These are phyloP conservation scores for Phytophthora aleatoria DNA, from an alignment of 352 stramenopile genomes.

Conservation along the genomic window DNA sequence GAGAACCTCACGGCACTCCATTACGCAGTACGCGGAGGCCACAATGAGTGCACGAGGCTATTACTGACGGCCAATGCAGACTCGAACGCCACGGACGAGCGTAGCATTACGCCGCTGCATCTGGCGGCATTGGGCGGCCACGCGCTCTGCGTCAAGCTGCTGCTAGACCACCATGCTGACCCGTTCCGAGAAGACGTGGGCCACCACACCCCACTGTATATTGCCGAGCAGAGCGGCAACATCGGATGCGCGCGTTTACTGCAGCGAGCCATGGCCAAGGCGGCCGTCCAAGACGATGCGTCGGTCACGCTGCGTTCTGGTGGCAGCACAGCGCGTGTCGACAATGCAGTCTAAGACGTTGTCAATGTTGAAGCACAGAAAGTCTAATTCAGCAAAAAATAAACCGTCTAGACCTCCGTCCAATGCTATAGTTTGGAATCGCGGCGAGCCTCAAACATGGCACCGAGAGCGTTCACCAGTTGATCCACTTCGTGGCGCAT, in stretches of 20 bases:
- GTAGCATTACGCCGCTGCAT: slow-evolving; percentile 76
- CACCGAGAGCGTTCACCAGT: slow-evolving; percentile 57
- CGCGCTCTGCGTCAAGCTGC: slow-evolving; percentile 79
- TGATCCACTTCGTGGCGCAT: slow-evolving; percentile 81
- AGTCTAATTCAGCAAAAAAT: slow-evolving; percentile 30
- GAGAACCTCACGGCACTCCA: slow-evolving; percentile 87
- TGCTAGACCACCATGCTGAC: slow-evolving; percentile 80
- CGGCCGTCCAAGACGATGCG: slow-evolving; percentile 51
- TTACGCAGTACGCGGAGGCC: slow-evolving; percentile 71
- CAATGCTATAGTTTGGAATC: slow-evolving; percentile 42
- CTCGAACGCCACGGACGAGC: slow-evolving; percentile 76
- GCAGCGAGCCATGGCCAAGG: slow-evolving; percentile 82
- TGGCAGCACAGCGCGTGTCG: slow-evolving; percentile 47
- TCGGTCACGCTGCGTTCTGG: slow-evolving; percentile 68
- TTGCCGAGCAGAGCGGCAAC: slow-evolving; percentile 78
- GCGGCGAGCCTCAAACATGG: slow-evolving; percentile 43
- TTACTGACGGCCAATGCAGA: slow-evolving; percentile 65
- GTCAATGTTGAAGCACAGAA: slow-evolving; percentile 4
- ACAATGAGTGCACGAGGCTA: slow-evolving; percentile 80
- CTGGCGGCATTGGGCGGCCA: slow-evolving; percentile 72
- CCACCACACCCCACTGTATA: slow-evolving; percentile 65
- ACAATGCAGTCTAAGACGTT: slow-evolving; percentile 69
- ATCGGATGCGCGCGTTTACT: slow-evolving; percentile 74
- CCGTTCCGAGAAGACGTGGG: slow-evolving; percentile 84
- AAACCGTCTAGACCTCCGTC: slow-evolving; percentile 11